Evolutionary conservation across 306 rosid genomes (phyloP), one percentile per base, ranked within the genome.

Genomic region (Hylodesmum podocarpum): DNA sequence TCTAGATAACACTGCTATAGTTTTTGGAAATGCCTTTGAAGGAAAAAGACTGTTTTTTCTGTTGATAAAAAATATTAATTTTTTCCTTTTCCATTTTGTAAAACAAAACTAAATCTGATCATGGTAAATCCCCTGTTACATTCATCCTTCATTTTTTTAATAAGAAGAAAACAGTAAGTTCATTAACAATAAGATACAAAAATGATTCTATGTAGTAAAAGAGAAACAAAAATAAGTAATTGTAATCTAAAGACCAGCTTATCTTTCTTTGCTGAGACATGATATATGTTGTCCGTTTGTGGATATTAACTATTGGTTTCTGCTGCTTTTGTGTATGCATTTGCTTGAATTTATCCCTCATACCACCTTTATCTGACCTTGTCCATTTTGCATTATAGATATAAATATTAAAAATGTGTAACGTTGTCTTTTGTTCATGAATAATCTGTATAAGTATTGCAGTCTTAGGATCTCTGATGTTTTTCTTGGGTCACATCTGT

Each of bases 21-120:
- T 37, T 51, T 16, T 33, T 10, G 18, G 55, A 58, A 27, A 16
- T 46, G 51, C 19, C 9, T 72, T 65, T 50, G 77, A 54, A 21
- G 40, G 73, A 57, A 62, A 46, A 75, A 68, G 29, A 64, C 51
- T 49, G 59, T 27, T 68, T 79, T 62, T 74, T 44, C 28, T 62
- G 6, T 61, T n/a, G n/a, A 28, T 19, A 41, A 34, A 44, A 55
- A 76, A 25, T 22, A 31, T 54, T 36, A 39, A n/a, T 18, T 25
- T 40, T 18, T 58, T n/a, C n/a, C 24, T 24, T 18, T 25, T 49
- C 40, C 61, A 5, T 10, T 68, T 27, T 66, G 50, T 19, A 36
- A 77, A 72, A 25, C 34, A 54, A 72, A 68, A 65, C 31, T 54
- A 13, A 65, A 62, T 18, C 57, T 82, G 24, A 16, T 66, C 72